A percentile compares a stretch with the other conserved stretches of the same genome.
Evolutionary conservation across 441 rosid genomes (phyloP).

Genomic region (Populus hybrid): DNA sequence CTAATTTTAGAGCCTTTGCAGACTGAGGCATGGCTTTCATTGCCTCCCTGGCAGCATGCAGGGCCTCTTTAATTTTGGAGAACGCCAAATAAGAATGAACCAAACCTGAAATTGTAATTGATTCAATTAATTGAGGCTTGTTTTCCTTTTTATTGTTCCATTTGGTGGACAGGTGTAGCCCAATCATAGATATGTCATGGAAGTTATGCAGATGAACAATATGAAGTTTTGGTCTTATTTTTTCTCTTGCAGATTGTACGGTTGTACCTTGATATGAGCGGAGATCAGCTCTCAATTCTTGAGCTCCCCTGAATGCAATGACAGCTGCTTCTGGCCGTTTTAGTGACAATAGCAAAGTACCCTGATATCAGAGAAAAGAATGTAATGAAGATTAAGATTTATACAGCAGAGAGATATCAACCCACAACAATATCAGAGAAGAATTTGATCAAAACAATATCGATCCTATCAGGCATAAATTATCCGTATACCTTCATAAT

Average conservation of each 20-base stretch:
- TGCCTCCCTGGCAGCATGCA: conserved; percentile 92
- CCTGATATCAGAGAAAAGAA: conserved; percentile 41
- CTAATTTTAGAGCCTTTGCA: conserved; percentile 89
- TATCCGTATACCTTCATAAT: conserved; percentile 75
- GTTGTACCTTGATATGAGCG: conserved; percentile 91
- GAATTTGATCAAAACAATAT: conserved; percentile 17
- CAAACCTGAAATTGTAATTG: conserved; percentile 56
- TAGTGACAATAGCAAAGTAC: conserved; percentile 71
- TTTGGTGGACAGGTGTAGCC: neutral
- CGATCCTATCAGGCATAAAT: conserved; percentile 11
- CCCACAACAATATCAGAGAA: neutral
- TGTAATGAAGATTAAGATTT: neutral
- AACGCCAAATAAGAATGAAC: conserved; percentile 91
- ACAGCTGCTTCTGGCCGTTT: conserved; percentile 90
- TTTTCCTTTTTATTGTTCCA: neutral
- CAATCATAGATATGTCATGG: neutral
- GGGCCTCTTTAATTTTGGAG: conserved; percentile 87
- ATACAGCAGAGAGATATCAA: neutral
- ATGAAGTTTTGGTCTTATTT: conserved; percentile 2
- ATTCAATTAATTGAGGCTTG: conserved; percentile 16
- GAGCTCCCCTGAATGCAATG: conserved; percentile 88
- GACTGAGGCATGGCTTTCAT: conserved; percentile 99
- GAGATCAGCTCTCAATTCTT: conserved; percentile 92
- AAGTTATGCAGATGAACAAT: conserved; percentile 19
- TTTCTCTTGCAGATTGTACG: neutral